Base-by-base conservation (phyloP, 306 rosid genomes). In the Cucurbita moschata region DNA sequence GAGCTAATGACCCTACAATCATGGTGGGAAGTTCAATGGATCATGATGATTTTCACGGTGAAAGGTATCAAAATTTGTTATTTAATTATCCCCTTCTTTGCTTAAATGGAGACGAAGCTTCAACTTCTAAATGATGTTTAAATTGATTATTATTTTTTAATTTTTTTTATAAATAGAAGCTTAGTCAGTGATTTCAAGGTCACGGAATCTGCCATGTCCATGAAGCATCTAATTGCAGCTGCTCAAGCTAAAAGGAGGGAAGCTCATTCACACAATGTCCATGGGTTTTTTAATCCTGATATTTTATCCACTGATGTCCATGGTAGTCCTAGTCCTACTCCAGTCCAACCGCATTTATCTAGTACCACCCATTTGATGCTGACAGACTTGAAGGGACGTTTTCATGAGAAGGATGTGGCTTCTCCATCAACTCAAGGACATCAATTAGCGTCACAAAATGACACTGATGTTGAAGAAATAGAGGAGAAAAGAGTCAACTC, bases 201-300 rank as follows among this genome's bases (percentile, higher is more conserved):
- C 71, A 79, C 94, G 3, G 98, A 90, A 61, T 72, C 89, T 79
- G 84, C 84, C 61, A 78, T 72, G 52, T 83, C 96, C 64, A 91
- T 95, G 96, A 89, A 75, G 78, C 84, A 89, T 83, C 99, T 95
- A 74, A 95, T 95, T 77, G 99, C 99, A 8, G 99, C 79, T 78
- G 99, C 99, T 57, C 97, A 88, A 81, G 97, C 96, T 4, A 95
- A 91, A 80, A 84, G 96, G 82, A 95, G 65, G 81, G 89, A 83
- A 77, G 78, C 97, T 65, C 88, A 89, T 63, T 77, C 92, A 1
- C 92, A 91, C 16, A 80, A 56, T 72, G 73, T 81, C 37, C 84
- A 78, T 79, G 91, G 87, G 38, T 63, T 81, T 71, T 82, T 81
- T 69, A 71, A 40, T 83, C 73, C 81, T 60, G 83, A 82, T 43